These are phyloP conservation scores for Pisolithus albus DNA, from an alignment of 768 basidiomycete species.

Conservation along the genomic window DNA sequence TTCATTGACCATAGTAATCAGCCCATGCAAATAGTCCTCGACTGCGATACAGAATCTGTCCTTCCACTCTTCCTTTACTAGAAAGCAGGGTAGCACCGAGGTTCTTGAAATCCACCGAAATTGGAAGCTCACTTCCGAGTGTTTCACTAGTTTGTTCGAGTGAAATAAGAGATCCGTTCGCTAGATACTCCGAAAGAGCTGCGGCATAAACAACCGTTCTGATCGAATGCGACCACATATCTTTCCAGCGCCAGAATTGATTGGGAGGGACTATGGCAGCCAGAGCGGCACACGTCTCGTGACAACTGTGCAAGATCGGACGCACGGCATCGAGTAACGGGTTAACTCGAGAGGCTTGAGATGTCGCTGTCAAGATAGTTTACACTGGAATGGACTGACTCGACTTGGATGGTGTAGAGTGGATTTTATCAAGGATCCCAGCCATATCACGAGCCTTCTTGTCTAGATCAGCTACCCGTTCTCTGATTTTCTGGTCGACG, in stretches of 20 bases:
- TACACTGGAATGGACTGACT: conserved; percentile 36
- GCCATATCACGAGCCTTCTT: conserved; percentile 66
- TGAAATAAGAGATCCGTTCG: conserved; percentile 51
- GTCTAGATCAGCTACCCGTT: conserved; percentile 67
- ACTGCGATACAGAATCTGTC: conserved; percentile 55
- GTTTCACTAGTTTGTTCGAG: conserved; percentile 43
- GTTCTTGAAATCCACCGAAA: background rate
- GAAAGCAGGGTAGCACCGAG: conserved; percentile 2
- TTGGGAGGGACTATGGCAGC: conserved; percentile 56
- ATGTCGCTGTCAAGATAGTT: conserved; percentile 6
- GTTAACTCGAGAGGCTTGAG: conserved; percentile 41
- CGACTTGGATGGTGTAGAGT: conserved; percentile 58
- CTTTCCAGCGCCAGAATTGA: conserved; percentile 82
- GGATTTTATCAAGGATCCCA: conserved; percentile 74
- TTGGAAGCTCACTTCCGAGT: conserved; percentile 56
- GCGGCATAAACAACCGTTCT: conserved; percentile 61
- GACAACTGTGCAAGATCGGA: conserved; percentile 51
- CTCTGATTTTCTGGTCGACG: conserved; percentile 64
- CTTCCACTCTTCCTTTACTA: conserved; percentile 67
- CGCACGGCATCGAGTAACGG: conserved; percentile 49
- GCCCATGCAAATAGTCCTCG: conserved; percentile 78
- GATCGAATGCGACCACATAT: conserved; percentile 71
- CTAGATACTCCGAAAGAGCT: conserved; percentile 59
- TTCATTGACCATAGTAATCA: conserved; percentile 76
- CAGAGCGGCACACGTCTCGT: conserved; percentile 43